Percentiles rank a stretch among this genome's conserved stretches.
Conservation (phyloP, 345 rosid genomes). For the Acer campestre region DNA sequence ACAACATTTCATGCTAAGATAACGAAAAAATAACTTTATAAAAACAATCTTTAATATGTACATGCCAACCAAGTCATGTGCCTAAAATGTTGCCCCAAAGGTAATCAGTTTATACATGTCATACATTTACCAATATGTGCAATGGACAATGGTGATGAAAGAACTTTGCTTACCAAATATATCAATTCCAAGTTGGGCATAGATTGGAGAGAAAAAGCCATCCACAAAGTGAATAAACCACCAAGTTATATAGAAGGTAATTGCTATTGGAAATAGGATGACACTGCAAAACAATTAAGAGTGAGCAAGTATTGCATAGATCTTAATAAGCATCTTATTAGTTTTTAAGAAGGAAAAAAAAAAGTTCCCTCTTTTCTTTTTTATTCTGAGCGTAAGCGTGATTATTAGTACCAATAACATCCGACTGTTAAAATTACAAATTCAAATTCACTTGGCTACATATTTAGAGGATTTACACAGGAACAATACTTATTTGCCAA, state of each 20-base stretch:
- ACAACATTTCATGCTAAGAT: background rate
- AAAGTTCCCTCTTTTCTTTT: background rate
- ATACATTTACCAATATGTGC: background rate
- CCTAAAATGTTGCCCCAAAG: background rate
- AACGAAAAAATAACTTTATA: background rate
- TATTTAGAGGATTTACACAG: background rate
- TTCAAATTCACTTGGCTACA: background rate
- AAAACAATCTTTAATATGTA: background rate
- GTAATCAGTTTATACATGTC: background rate
- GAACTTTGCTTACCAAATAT: conserved; percentile 69
- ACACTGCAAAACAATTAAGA: conserved; percentile 64
- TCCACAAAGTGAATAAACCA: conserved; percentile 99
- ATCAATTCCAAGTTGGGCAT: conserved; percentile 89
- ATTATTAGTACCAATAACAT: background rate
- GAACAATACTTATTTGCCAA: background rate
- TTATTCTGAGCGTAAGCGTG: background rate
- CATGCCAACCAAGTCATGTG: background rate
- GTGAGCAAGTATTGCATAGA: conserved; percentile 25
- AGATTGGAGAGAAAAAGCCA: conserved; percentile 97
- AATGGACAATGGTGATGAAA: background rate
- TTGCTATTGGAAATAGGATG: conserved; percentile 88
- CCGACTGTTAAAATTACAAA: background rate
- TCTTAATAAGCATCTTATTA: background rate
- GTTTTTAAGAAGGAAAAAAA: background rate
- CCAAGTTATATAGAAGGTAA: conserved; percentile 97